Evolutionary conservation across 2,329 filamentous ascomycete species (phyloP), one percentile per base, ranked within the genome.

Genomic region (Fusarium sp.): DNA sequence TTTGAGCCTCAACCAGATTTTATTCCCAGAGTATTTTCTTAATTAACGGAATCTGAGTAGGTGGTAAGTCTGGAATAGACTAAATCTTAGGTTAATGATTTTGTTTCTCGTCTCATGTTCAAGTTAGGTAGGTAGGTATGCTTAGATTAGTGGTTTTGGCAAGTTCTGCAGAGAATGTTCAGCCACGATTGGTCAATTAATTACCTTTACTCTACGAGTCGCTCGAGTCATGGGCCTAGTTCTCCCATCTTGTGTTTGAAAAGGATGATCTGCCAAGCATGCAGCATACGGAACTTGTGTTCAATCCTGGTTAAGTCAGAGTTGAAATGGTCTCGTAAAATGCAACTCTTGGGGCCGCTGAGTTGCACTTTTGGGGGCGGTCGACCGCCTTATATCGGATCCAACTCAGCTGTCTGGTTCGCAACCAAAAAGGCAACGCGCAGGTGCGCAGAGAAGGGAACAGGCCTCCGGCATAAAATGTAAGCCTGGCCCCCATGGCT

Each of bases 361-460:
- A 55, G 42, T 61, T 61, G 63, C 55, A 61, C 34, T 60, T 59
- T 66, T 49, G 65, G 34, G 59, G 47, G 59, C 42, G 25, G 51
- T 23, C 12, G 48, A 37, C 66, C 28, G 63, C 63, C 63, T 66
- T 50, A 20, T 59, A 55, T 16, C 20, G 8, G n/a, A 16, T 37
- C 28, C 10, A 54, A 41, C 28, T 61, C 48, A 53, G 62, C 55
- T 66, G 18, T 23, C 41, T 55, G 43, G 62, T 66, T 66, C 63
- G 63, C 63, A 66, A 48, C 54, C 62, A 66, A 37, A 37, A 10
- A 54, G 30, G 9, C 27, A 66, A 41, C 48, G 63, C 63, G 62
- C 63, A 16, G 21, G 20, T 49, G 55, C 55, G 61, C 55, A 42
- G 9, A 55, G 40, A 16, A 64, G 61, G 61, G 55, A 55, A 43